phyloP scores from a whole-genome alignment of 805 yeast species.

The Komagataella kurtzmanii region DNA sequence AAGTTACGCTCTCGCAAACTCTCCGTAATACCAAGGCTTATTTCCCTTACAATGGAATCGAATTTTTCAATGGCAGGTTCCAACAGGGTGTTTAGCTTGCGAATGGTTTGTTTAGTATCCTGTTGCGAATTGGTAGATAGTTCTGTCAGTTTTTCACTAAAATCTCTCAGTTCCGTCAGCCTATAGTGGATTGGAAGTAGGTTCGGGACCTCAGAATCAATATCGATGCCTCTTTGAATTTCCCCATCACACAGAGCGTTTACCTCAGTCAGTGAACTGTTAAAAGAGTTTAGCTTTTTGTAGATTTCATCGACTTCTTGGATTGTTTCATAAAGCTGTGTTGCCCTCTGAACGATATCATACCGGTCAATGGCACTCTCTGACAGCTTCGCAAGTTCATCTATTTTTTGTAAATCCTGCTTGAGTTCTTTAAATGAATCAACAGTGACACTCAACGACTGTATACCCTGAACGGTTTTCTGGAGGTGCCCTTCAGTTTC shows the following conservation, averaged over 20 bases:
- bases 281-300: constrained; percentile 44
- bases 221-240: constrained; percentile 24
- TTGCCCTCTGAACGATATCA: constrained; percentile 52
- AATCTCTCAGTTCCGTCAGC: constrained; percentile 60
- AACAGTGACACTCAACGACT: constrained; percentile 22
- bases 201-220: constrained; percentile 35
- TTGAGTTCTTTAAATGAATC: constrained; percentile 37
- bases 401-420: constrained; percentile 28
- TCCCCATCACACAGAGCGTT: constrained; percentile 38
- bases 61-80: constrained; percentile 39
- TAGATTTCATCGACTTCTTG: constrained; percentile 55
- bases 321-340: constrained; percentile 59
- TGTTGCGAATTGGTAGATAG: constrained; percentile 32
- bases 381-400: constrained; percentile 38
- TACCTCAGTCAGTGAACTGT: constrained; percentile 33
- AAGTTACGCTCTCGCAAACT: constrained; percentile 55
- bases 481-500: constrained; percentile 57
- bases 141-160: constrained; percentile 58
- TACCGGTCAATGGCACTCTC: constrained; percentile 50
- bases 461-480: constrained; percentile 31
- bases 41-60: constrained; percentile 46
- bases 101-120: constrained; percentile 59
- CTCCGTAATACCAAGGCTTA: constrained; percentile 63
- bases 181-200: constrained; percentile 57
- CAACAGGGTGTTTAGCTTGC: constrained; percentile 38